Evolutionary conservation across 1,139 yeast species (phyloP), one percentile per base, ranked within the genome.

Genomic region (Saccharomycopsis hybrid): DNA sequence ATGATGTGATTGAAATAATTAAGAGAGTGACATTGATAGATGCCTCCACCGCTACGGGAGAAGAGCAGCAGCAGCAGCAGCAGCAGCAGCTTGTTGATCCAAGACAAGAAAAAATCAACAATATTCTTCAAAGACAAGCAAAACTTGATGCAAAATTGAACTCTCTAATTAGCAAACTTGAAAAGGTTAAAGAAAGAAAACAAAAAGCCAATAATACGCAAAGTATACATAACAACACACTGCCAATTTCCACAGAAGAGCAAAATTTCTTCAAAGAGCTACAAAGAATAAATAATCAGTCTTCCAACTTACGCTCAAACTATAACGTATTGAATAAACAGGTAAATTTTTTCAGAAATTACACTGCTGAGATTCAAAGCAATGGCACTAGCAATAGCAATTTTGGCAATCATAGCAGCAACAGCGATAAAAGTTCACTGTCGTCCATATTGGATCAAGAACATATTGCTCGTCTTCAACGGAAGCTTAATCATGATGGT

Each of bases 221-320:
- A 7, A 33, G 43, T n/a, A 27, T 18, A 7, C 8, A n/a, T 33
- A 31, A 40, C 3, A 46, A 38, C 9, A 51, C 49, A 11, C 24
- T 51, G 18, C 54, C 54, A 5, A 48, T 51, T 11, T 49, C 52
- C 7, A 27, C 5, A 4, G 25, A 28, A 1, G 54, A 51, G 30
- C 27, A 36, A 11, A 39, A 27, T 4, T 51, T 51, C 25, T 51
- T 51, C 48, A 25, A 32, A n/a, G 54, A 51, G 11, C 33, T 51
- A n/a, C 41, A 41, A 7, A 42, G 24, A 4, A 39, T 24, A 18
- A 30, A 25, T 18, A 38, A 24, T 32, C 41, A 9, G 35, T 38
- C 27, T 5, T 35, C 11, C 5, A 33, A 4, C 7, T 43, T 25
- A 35, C 29, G 42, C 18, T 37, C 32, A 28, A 43, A 27, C 11